phyloP scores from a whole-genome alignment of 345 rosid genomes.

The Acer negundo region DNA sequence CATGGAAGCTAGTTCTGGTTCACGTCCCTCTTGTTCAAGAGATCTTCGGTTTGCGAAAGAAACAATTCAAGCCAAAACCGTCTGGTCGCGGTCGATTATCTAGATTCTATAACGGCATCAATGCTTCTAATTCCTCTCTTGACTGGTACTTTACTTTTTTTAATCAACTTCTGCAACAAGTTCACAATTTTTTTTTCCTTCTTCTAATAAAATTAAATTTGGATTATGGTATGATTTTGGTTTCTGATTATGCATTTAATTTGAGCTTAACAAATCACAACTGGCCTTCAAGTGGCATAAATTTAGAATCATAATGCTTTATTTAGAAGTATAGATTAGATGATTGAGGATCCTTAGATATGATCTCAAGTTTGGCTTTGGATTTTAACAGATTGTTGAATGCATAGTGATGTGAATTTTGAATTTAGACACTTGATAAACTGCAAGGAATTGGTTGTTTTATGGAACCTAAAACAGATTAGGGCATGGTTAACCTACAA shows the following conservation, averaged over 20 bases:
- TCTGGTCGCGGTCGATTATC: conserved; percentile 46
- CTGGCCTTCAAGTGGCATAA: not conserved
- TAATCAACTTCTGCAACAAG: not conserved
- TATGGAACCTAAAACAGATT: not conserved
- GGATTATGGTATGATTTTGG: not conserved
- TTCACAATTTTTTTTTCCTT: not conserved
- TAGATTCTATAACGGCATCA: conserved; percentile 49
- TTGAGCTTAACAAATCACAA: not conserved
- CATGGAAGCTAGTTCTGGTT: conserved; percentile 86
- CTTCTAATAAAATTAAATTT: not conserved
- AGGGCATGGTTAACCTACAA: not conserved
- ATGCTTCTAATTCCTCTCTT: conserved; percentile 27
- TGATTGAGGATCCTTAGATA: not conserved
- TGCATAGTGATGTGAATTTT: not conserved
- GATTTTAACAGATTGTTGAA: not conserved
- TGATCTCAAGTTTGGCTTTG: not conserved
- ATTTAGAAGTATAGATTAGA: not conserved
- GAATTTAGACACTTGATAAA: not conserved
- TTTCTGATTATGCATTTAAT: not conserved
- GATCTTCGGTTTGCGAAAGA: conserved; percentile 71
- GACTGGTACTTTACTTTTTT: conserved; percentile 20
- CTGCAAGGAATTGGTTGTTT: not conserved
- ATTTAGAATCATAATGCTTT: not conserved
- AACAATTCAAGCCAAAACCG: conserved; percentile 54
- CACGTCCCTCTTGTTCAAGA: conserved; percentile 90